Conservation (phyloP, 2,329 filamentous ascomycete species). For the Venturia effusa region DNA sequence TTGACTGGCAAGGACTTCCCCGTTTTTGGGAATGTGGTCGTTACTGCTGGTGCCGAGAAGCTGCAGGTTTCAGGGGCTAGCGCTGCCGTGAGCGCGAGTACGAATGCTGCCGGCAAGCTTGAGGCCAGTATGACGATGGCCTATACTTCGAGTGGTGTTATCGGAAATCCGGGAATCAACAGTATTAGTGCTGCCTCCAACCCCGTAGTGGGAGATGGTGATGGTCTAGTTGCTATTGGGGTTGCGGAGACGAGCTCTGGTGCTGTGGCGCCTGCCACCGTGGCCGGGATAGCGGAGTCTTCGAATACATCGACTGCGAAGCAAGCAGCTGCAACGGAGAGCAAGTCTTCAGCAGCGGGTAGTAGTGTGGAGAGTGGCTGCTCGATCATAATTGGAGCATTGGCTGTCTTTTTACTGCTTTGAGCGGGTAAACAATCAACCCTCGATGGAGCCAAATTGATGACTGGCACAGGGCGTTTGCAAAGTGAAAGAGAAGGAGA, state of each 20-base stretch:
- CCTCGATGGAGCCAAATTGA: neutral
- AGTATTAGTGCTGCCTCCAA: neutral
- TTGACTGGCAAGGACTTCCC: neutral
- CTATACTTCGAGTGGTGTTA: neutral
- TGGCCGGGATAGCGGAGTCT: neutral
- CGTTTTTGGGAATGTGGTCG: neutral
- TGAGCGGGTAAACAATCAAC: neutral
- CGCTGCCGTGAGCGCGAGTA: neutral
- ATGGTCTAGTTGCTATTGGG: neutral
- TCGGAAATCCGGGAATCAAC: neutral
- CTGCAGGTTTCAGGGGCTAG: neutral
- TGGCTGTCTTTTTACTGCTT: neutral
- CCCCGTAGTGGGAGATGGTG: neutral
- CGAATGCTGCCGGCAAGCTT: neutral
- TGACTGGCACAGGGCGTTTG: neutral
- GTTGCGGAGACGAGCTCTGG: neutral
- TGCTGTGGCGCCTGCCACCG: neutral
- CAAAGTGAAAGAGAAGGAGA: neutral
- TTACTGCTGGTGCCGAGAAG: conserved; percentile 4
- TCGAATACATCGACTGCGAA: neutral
- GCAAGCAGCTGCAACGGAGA: neutral
- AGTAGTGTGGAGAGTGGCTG: neutral
- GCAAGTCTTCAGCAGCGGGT: neutral
- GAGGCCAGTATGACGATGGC: neutral
- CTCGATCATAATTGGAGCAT: neutral